Base-by-base conservation (phyloP, 345 rosid species). In the Salix brachista region DNA sequence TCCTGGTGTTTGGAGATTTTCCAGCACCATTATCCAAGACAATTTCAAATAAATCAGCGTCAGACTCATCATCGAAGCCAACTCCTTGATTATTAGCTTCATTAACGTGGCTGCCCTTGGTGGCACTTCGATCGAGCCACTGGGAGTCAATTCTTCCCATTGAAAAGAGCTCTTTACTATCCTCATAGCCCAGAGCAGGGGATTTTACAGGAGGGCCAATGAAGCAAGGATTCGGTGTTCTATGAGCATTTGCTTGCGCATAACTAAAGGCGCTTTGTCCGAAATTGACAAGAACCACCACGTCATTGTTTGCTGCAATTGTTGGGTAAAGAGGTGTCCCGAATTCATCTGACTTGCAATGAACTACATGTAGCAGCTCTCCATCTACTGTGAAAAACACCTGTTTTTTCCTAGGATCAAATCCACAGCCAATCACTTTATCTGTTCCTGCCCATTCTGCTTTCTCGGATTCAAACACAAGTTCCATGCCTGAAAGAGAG, bases 101-200 rank as follows among this genome's bases (percentile, higher is more conserved):
- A 64, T 54, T 71, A 60, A 64, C 80, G 64, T 80, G 83, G 72
- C 81, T 83, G 65, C 82, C 80, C 69, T 80, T 88, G 26, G 83
- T 81, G 36, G 82, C 61, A 70, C 84, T 72, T 69, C 93, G 72
- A 77, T 83, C 83, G 64, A 90, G 83, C 94, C 96, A 93, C 56
- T 89, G 93, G 14, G 98, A 85, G 71, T 94, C 96, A 13, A 94
- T 86, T 83, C 97, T 94, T 66, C 97, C 97, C 88, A 92, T 94
- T 21, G 98, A 94, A 76, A 94, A 94, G 1, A 94, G 87, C 80
- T 92, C 97, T 82, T 80, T 90, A 77, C 98, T 92, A 34, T 94
- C 97, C 25, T 89, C 98, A 19, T 86, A 81, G 10, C 87, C 83
- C 46, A 88, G 67, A 70, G 91, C 82, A 8, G 94, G 84, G 32